phyloP scores from a whole-genome alignment of 441 rosid genomes.

The Iberis amara region DNA sequence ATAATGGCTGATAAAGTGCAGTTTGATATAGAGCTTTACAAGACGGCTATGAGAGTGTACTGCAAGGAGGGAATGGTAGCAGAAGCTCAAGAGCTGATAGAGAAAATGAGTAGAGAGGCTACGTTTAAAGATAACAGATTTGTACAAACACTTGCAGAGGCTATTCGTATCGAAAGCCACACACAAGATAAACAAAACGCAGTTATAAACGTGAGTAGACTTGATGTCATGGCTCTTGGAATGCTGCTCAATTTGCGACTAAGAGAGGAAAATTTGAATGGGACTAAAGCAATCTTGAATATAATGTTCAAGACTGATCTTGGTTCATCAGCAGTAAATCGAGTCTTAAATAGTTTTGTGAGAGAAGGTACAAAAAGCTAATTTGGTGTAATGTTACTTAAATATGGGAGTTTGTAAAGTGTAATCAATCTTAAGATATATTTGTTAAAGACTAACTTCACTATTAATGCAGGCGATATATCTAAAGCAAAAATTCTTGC shows the following conservation, averaged over 20 bases:
- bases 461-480: conserved; percentile 43
- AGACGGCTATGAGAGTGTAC: conserved; percentile 45
- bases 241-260: conserved; percentile 49
- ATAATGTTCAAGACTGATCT: conserved; percentile 43
- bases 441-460: conserved; percentile 21
- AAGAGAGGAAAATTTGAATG: conserved; percentile 32
- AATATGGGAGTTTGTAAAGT: not conserved
- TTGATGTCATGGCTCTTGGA: conserved; percentile 50
- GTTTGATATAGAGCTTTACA: conserved; percentile 57
- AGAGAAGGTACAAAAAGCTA: conserved; percentile 44
- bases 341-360: conserved; percentile 43
- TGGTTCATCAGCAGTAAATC: conserved; percentile 46
- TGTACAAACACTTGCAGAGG: conserved; percentile 47
- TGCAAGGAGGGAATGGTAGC: conserved; percentile 61
- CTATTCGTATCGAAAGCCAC: conserved; percentile 30
- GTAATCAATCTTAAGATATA: conserved; percentile 1
- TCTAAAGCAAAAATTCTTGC: conserved; percentile 42
- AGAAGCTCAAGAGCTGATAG: conserved; percentile 43
- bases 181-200: conserved; percentile 29
- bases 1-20: conserved; percentile 45
- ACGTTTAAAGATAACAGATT: conserved; percentile 42
- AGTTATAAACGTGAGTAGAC: conserved; percentile 30
- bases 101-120: conserved; percentile 42
- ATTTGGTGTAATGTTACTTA: not conserved
- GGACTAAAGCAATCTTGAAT: conserved; percentile 42